These are phyloP conservation scores for Stemphylium beticola DNA, from an alignment of 2,329 filamentous ascomycete species.

Conservation along the genomic window DNA sequence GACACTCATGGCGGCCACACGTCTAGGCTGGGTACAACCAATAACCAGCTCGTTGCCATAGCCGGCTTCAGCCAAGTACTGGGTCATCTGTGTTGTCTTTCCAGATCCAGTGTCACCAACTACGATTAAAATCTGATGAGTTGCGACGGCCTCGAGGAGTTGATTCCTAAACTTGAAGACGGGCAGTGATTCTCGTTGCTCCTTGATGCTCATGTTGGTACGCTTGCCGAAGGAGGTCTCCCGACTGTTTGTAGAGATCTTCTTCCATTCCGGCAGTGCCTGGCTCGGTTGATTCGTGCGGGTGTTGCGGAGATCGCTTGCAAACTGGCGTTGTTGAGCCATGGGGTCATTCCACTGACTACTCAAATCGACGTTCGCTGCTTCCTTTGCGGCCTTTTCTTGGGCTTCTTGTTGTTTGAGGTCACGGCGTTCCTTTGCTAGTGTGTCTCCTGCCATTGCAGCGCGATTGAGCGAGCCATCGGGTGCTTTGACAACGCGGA, in stretches of 20 bases:
- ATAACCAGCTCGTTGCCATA: conserved; percentile 89
- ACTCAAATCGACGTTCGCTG: conserved; percentile 79
- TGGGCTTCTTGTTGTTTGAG: conserved; percentile 86
- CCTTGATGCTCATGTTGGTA: conserved; percentile 90
- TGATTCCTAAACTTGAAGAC: conserved; percentile 88
- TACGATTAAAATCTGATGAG: conserved; percentile 92
- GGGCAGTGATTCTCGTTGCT: conserved; percentile 87
- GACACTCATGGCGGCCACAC: conserved; percentile 98
- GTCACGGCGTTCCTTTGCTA: conserved; percentile 90
- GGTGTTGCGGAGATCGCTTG: conserved; percentile 77
- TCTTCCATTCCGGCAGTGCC: conserved; percentile 90
- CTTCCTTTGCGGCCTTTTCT: conserved; percentile 75
- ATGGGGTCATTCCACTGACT: conserved; percentile 98
- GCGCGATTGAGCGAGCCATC: conserved; percentile 98
- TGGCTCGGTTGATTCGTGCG: conserved; percentile 66
- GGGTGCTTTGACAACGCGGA: conserved; percentile 94
- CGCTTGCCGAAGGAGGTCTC: conserved; percentile 83
- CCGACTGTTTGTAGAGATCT: conserved; percentile 77
- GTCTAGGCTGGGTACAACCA: conserved; percentile 93
- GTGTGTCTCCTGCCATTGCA: conserved; percentile 87
- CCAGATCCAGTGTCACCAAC: conserved; percentile 97
- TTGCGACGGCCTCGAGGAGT: conserved; percentile 82
- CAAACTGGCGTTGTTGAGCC: conserved; percentile 88
- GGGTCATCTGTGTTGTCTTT: conserved; percentile 95
- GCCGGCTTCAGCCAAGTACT: conserved; percentile 91